A percentile compares a stretch with the other conserved stretches of the same genome.
Evolutionary conservation across 2,329 filamentous ascomycete species (phyloP).

Genomic region (Sclerotinia borealis): DNA sequence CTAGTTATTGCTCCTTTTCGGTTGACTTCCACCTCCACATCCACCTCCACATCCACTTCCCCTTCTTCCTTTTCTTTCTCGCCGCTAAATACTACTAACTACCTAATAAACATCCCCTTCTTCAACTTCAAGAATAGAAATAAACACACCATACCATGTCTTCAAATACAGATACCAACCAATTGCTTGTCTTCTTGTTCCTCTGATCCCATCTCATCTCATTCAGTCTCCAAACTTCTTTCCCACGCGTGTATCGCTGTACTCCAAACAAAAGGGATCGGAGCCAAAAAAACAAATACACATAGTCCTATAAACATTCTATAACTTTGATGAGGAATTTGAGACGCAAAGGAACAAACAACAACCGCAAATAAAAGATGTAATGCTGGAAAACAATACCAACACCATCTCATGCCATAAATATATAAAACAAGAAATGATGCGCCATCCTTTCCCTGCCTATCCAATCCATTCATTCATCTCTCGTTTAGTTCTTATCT

Average conservation of each 20-base stretch:
- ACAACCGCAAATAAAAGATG: not conserved
- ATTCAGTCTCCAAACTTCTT: not conserved
- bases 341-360: not conserved
- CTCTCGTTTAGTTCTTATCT: not conserved
- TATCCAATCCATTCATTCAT: not conserved
- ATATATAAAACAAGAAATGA: slow-evolving; percentile 4
- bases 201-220: not conserved
- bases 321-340: not conserved
- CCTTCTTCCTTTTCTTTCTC: not conserved
- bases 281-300: slow-evolving; percentile 7
- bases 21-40: not conserved
- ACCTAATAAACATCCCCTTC: not conserved
- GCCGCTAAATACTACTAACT: not conserved
- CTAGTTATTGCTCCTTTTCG: not conserved
- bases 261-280: not conserved
- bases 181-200: not conserved
- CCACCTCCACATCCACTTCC: not conserved
- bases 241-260: not conserved
- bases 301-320: slow-evolving; percentile 4
- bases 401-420: slow-evolving; percentile 2
- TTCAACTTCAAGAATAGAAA: not conserved
- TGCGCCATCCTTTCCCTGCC: slow-evolving; percentile 3
- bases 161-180: not conserved
- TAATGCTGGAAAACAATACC: not conserved
- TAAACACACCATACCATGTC: too few species aligned